phyloP scores from a whole-genome alignment of 2,329 filamentous ascomycete genomes.

The Trichoderma cornu-damae region DNA sequence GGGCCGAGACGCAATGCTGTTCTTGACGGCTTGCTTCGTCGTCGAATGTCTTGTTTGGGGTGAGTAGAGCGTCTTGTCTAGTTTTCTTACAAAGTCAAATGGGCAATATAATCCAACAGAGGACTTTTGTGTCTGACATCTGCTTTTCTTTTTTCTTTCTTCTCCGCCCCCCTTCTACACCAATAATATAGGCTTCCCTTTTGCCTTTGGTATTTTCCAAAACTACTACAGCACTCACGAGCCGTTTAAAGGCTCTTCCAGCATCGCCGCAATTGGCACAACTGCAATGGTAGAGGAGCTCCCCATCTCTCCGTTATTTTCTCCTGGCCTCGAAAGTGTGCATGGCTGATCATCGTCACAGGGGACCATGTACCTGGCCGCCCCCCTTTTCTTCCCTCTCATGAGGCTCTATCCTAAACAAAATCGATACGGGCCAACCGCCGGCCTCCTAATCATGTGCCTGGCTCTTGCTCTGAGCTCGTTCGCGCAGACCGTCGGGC shows the following conservation, averaged over 20 bases:
- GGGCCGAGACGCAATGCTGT: conserved; percentile 34
- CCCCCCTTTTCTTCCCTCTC: conserved; percentile 43
- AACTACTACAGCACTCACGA: conserved; percentile 55
- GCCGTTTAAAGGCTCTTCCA: conserved; percentile 46
- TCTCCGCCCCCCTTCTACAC: too few relatives aligned
- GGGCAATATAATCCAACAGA: too few relatives aligned
- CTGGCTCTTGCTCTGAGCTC: conserved; percentile 44
- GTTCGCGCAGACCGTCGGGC: conserved; percentile 44
- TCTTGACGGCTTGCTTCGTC: conserved; percentile 30
- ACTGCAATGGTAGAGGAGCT: conserved; percentile 44
- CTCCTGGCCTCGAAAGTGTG: too few relatives aligned
- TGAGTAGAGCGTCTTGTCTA: conserved; percentile 17
- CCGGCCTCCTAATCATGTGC: conserved; percentile 43
- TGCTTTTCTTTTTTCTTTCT: too few relatives aligned
- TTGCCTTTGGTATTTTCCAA: conserved; percentile 62
- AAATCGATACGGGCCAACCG: conserved; percentile 35
- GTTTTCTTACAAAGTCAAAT: neutral
- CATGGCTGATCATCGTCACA: conserved; percentile 16
- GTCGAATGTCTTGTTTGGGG: conserved; percentile 35
- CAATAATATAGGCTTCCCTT: conserved; percentile 57
- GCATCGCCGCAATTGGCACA: conserved; percentile 56
- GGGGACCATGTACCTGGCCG: conserved; percentile 47
- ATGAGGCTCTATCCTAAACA: conserved; percentile 37
- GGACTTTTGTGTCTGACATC: too few relatives aligned
- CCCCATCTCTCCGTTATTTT: neutral